A percentile compares a stretch with the other conserved stretches of the same genome.
Conservation (phyloP, 176 grass and related monocot genomes). For the Avena sativa region DNA sequence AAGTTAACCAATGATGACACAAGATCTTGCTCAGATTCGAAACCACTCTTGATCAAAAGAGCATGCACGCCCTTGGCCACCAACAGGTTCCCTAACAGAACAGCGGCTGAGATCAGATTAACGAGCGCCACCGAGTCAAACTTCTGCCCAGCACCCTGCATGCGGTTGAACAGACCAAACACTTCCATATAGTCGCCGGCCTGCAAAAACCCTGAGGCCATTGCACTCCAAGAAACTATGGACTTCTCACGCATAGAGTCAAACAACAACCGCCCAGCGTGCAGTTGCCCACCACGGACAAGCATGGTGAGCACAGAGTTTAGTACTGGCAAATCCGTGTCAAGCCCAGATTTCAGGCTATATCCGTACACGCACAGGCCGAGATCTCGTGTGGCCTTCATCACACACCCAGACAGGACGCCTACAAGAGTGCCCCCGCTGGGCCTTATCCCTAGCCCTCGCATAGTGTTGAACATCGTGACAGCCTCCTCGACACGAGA, state of each 20-base stretch:
- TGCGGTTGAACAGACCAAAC: constrained; percentile 54
- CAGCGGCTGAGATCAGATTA: constrained; percentile 47
- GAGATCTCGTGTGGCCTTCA: constrained; percentile 8
- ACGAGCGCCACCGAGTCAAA: constrained; percentile 50
- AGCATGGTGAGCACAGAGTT: constrained; percentile 65
- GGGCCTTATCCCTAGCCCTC: constrained; percentile 27
- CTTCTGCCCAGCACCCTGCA: constrained; percentile 26
- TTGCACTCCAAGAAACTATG: constrained; percentile 61
- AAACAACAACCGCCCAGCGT: constrained; percentile 45
- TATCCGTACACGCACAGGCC: constrained; percentile 50
- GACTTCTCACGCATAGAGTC: constrained; percentile 50
- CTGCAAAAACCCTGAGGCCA: constrained; percentile 52
- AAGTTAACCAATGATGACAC: constrained; percentile 55
- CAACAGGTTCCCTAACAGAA: constrained; percentile 38
- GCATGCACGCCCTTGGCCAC: constrained; percentile 52
- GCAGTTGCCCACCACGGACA: constrained; percentile 27
- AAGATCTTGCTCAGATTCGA: constrained; percentile 37
- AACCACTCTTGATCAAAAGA: constrained; percentile 53
- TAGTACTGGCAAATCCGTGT: constrained; percentile 33
- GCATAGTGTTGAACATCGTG: constrained; percentile 52
- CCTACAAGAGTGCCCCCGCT: constrained; percentile 45
- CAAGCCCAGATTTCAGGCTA: constrained; percentile 57
- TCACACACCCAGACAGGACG: constrained; percentile 42
- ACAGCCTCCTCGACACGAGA: constrained; percentile 35
- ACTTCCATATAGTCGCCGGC: constrained; percentile 39